Evolutionary conservation across 768 basidiomycete species (phyloP).

Genomic region (Leccinum fibrillosum): DNA sequence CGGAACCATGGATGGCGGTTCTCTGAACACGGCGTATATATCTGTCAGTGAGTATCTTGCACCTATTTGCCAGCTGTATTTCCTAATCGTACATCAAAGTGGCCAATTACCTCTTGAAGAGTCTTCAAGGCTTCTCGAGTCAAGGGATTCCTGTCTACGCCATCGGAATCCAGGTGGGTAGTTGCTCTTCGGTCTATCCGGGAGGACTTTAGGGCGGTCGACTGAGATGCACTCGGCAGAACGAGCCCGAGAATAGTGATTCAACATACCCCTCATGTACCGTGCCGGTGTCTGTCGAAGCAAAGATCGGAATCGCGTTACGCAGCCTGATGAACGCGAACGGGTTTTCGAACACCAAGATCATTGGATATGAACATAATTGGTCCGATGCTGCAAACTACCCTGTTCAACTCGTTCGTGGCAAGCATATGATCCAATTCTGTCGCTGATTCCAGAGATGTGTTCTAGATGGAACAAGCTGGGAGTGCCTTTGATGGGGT

Average conservation of each 20-base stretch:
- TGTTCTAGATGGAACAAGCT: conserved; percentile 50
- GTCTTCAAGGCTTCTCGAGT: conserved; percentile 62
- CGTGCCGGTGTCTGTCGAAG: conserved; percentile 55
- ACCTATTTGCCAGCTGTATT: neutral
- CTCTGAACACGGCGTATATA: conserved; percentile 47
- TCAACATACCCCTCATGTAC: conserved; percentile 66
- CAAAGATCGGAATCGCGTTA: conserved; percentile 52
- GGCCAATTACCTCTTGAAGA: conserved; percentile 69
- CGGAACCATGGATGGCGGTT: conserved; percentile 67
- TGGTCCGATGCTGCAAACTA: conserved; percentile 67
- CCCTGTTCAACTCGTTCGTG: conserved; percentile 50
- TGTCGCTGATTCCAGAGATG: neutral
- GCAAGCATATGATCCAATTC: neutral
- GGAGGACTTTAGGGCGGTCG: neutral
- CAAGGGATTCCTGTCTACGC: conserved; percentile 63
- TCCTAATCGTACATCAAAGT: conserved; percentile 38
- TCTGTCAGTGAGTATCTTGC: conserved; percentile 41
- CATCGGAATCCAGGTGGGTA: conserved; percentile 49
- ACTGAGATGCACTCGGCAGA: conserved; percentile 33
- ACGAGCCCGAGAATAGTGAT: conserved; percentile 52
- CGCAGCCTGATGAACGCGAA: conserved; percentile 60
- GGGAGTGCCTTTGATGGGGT: conserved; percentile 58
- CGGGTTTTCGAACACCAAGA: conserved; percentile 54
- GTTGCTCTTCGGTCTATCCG: neutral
- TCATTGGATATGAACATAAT: conserved; percentile 73